phyloP scores from a whole-genome alignment of 495 filamentous ascomycete species.

The Rostrohypoxylon terebratum region DNA sequence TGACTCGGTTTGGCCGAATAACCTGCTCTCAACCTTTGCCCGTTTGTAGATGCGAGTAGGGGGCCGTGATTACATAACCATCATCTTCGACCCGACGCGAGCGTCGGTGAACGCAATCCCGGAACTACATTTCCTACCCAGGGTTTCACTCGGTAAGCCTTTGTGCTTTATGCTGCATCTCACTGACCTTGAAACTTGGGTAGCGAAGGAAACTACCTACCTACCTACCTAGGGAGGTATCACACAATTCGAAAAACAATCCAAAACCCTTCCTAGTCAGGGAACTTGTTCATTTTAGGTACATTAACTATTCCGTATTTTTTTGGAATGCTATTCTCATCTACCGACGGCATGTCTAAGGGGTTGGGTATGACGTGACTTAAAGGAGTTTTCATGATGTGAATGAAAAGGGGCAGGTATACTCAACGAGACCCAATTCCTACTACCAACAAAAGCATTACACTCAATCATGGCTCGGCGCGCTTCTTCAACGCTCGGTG shows the following conservation, averaged over 20 bases:
- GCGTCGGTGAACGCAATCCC: constrained; percentile 10
- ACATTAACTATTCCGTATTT: constrained; percentile 39
- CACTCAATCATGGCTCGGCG: constrained; percentile 13
- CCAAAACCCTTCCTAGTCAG: not conserved
- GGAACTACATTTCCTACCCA: constrained; percentile 6
- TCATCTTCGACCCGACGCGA: not conserved
- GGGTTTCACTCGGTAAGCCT: not conserved
- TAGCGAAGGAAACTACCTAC: not conserved
- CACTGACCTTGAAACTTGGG: not conserved
- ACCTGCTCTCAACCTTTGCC: not conserved
- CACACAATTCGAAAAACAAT: not conserved
- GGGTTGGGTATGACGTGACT: constrained; percentile 41
- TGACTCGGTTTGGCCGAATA: constrained; percentile 4
- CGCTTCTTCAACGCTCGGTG: constrained; percentile 1
- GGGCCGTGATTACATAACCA: constrained; percentile 3
- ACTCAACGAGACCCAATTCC: constrained; percentile 30
- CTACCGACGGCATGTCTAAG: constrained; percentile 39
- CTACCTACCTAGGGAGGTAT: not conserved
- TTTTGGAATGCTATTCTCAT: constrained; percentile 37
- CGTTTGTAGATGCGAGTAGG: not conserved
- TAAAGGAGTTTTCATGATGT: constrained; percentile 8
- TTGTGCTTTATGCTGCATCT: constrained; percentile 12
- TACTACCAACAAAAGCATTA: constrained; percentile 18
- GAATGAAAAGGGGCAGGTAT: constrained; percentile 23
- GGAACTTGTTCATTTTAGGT: constrained; percentile 39